A percentile compares a stretch with the other conserved stretches of the same genome.
Evolutionary conservation across 1,284 basidiomycete species (phyloP).

Genomic region (Peniophora sp.): DNA sequence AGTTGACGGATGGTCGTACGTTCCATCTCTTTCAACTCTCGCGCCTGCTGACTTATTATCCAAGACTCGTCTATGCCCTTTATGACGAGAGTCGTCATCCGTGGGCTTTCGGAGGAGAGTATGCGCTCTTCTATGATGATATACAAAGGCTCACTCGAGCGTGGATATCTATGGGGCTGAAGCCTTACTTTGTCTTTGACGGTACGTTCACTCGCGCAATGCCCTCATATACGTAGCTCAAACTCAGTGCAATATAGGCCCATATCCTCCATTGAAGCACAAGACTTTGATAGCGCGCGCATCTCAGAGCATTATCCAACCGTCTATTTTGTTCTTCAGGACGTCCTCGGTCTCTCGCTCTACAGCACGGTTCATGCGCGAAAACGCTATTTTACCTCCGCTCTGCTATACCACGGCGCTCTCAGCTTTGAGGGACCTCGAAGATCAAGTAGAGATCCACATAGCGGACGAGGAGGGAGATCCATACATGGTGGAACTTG

Average conservation of each 20-base stretch:
- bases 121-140: slow-evolving; percentile 47
- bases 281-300: slow-evolving; percentile 58
- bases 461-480: slow-evolving; percentile 86
- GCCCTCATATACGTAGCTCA: not conserved
- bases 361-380: slow-evolving; percentile 61
- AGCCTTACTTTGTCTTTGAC: slow-evolving; percentile 86
- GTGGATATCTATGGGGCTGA: slow-evolving; percentile 70
- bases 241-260: slow-evolving; percentile 37
- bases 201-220: slow-evolving; percentile 41
- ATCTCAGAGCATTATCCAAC: slow-evolving; percentile 49
- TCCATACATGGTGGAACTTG: slow-evolving; percentile 78
- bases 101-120: slow-evolving; percentile 87
- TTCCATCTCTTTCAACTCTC: slow-evolving; percentile 16
- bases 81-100: slow-evolving; percentile 57
- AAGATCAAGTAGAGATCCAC: slow-evolving; percentile 42
- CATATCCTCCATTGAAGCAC: slow-evolving; percentile 70
- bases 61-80: slow-evolving; percentile 74
- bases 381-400: slow-evolving; percentile 73
- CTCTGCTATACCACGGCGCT: slow-evolving; percentile 58
- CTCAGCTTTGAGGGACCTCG: slow-evolving; percentile 43
- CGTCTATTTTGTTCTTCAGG: slow-evolving; percentile 75
- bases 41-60: no score
- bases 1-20: slow-evolving; percentile 88
- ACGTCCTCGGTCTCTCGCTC: slow-evolving; percentile 69
- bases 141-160: slow-evolving; percentile 50